Base-by-base conservation (phyloP, 768 basidiomycete genomes). In the Agrocybe chaxingu region DNA sequence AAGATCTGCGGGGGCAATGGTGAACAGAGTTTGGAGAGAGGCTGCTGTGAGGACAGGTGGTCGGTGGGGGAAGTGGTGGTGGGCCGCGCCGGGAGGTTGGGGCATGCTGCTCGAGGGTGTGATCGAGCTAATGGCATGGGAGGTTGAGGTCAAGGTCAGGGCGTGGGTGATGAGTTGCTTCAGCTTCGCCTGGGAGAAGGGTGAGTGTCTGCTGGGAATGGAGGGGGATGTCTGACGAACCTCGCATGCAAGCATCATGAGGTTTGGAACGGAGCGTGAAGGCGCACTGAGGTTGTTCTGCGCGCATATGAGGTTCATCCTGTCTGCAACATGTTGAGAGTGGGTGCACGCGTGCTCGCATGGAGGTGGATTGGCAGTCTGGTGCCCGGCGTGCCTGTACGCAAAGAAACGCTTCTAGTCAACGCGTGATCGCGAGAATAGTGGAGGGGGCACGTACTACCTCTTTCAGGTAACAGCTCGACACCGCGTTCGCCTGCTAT, bases 161-260 rank as follows among this genome's bases (percentile, higher is more conserved):
- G 89, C 87, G 57, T 87, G 87, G 1, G 85, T 88, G 55, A 92
- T 85, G 24, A 92, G 78, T 51, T 91, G 87, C 61, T 92, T 92
- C 3, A 92, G 75, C 62, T 89, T 89, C 12, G 87, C 87, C 88
- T 90, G 53, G 3, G 11, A 32, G 35, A 7, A 39, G 19, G 50
- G 31, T 50, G 16, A 42, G 31, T 50, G 49, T 35, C 41, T 7
- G 16, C 12, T 48, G 45, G 11, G 1, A 32, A 9, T 5, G 30
- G 54, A 18, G n/a, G 9, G 45, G 29, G 16, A n/a, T 32, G 34
- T n/a, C 8, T 10, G 7, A 63, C 70, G 8, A 52, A 87, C 88
- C 74, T 92, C 89, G 58, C 84, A 86, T 1, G 89, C 89, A 42
- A 89, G 76, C 65, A 83, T 81, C 76, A 91, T 79, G 2, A 92